Base-by-base conservation (phyloP, 2,329 filamentous ascomycete genomes). In the Alternaria rosae region DNA sequence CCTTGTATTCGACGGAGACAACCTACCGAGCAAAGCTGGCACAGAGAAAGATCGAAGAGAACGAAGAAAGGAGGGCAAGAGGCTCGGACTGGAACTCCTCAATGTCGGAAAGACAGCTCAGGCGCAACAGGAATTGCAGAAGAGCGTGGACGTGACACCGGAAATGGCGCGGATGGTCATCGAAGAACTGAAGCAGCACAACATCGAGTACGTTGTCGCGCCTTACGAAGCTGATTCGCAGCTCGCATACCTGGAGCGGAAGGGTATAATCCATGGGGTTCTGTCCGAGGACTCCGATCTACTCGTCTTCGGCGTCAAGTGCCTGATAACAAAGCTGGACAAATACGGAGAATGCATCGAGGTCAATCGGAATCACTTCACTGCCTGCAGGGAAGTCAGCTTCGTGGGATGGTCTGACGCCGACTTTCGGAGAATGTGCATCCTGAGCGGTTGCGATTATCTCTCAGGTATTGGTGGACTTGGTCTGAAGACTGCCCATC, bases 141-240 rank as follows among this genome's bases (percentile, higher is more conserved):
- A 98, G 78, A 92, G 94, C 47, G 91, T 98, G 62, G 95, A 99
- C 78, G 89, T 99, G 38, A 98, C 95, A 2, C 94, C 96, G 3
- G 90, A 95, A 72, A 99, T 99, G 96, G 95, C 95, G 8, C 88
- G 92, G 7, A 86, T 92, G 68, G 82, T 98, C 55, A 99, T 99
- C 61, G 93, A 97, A 69, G 92, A 97, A 77, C 85, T 98, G 72
- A 97, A 96, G 81, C 88, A 88, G 72, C 83, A 90, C 73, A 86
- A 88, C 41, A 86, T 99, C 15, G 87, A 92, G 59, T 98, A 97
- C 76, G 85, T 99, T 57, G 96, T 99, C 17, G 95, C 95, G 1
- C 95, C 95, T 0, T 99, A 97, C 80, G 95, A 99, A 83, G 95
- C 95, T 48, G 95, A 99, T 79, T 91, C 94, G n/a, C 94, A 99